Base-by-base conservation (phyloP, 148 eudicot genomes). In the Diospyros lotus region DNA sequence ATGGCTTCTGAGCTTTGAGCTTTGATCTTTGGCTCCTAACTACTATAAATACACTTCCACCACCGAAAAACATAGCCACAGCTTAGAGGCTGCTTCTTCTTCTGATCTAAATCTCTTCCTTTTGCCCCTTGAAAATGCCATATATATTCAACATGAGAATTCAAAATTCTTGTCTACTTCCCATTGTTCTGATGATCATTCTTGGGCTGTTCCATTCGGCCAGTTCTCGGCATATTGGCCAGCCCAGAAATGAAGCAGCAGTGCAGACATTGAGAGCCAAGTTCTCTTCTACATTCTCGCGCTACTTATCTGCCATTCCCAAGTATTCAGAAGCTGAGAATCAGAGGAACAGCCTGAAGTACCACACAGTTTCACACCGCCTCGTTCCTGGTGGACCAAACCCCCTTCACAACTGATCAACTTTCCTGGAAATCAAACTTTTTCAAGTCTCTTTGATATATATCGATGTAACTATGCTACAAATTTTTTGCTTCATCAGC, bases 391-490 rank as follows among this genome's bases (percentile, higher is more conserved):
- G 9, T 48, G 76, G 76, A 15, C 76, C 76, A 48, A 73, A 73
- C 18, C 14, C 46, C 11, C 76, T 73, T 62, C 76, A 73, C 68
- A 61, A 73, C 44, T 73, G 76, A 73, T 62, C 13, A 15, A 40
- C 13, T 72, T 44, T 59, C 51, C 11, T 38, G 68, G 56, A 15
- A 39, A 62, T 61, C 17, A 4, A 14, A 62, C 28, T 28, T 28
- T 28, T 28, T 28, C 28, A 28, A 28, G 28, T 28, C 28, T 28
- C 28, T 28, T 28, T 28, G 28, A 28, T 28, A 28, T 28, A 28
- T 28, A 28, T 28, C 28, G 28, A 28, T 28, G 28, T 28, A 28
- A 28, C 28, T 28, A 28, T 28, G 28, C 28, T 28, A 28, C 28
- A 28, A 28, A 28, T 28, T 28, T 28, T 28, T 28, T 28, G 28